Evolutionary conservation across 164 flowering plant genomes (phyloP), one percentile per base, ranked within the genome.

Genomic region (Malania oleifera): DNA sequence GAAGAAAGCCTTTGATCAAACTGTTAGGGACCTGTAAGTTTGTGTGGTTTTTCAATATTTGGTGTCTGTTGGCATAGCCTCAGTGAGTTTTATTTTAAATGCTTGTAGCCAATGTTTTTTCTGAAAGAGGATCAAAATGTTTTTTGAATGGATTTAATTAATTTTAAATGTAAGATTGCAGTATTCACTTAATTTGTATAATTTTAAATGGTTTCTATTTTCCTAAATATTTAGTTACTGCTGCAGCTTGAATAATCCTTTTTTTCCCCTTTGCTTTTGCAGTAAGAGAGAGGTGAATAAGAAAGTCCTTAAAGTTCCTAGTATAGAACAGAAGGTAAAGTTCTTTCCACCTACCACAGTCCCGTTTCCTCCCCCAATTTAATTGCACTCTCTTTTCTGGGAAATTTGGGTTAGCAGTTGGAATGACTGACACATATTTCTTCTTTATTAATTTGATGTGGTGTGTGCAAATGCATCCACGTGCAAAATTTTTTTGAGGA

Each of bases 241-340:
- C 15, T 8, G 24, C 18, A 26, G 22, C n/a, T n/a, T 44, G 22
- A 56, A 4, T 67, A 1, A 5, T 23, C 24, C 40, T 28, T 23
- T 43, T 61, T 8, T 17, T 46, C 13, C 38, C 26, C 54, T 43
- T 12, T 67, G 15, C 48, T 57, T 57, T 76, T 79, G 76, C 87
- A 95, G 99, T 17, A 95, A 95, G 75, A 79, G 99, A 72, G 99
- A 69, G 74, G 96, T 95, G 59, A 95, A 95, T 76, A 95, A 95
- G 79, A 95, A 85, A 69, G 97, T 95, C 69, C 86, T 95, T 26
- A 95, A 95, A 75, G 96, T 95, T 77, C 96, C 96, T 54, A 81
- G 89, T 29, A 75, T 95, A 71, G 99, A 95, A 60, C 96, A 85
- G 71, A 95, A 91, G 96, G 99, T 87, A 74, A 70, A 9, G 18